Evolutionary conservation across 148 eudicot species (phyloP).

Genomic region (Silene conica): DNA sequence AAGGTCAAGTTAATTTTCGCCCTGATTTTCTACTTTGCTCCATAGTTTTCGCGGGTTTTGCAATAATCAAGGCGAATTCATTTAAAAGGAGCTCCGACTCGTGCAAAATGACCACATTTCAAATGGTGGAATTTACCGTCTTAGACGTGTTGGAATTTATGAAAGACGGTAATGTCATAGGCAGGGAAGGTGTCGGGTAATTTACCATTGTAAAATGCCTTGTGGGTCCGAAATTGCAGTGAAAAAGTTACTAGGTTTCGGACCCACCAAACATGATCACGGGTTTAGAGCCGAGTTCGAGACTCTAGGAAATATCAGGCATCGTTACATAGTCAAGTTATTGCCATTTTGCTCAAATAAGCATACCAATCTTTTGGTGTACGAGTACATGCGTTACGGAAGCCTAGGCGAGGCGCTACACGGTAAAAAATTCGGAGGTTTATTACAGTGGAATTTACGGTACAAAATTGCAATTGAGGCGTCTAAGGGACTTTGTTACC

Average conservation of each 20-base stretch:
- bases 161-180: slow-evolving; percentile 92
- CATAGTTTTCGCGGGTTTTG: slow-evolving; percentile 57
- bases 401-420: slow-evolving; percentile 92
- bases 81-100: slow-evolving; percentile 48
- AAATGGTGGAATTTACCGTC: slow-evolving; percentile 63
- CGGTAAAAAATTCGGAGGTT: slow-evolving; percentile 62
- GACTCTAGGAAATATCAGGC: slow-evolving; percentile 86
- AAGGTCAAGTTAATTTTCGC: slow-evolving; percentile 71
- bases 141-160: slow-evolving; percentile 70
- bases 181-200: slow-evolving; percentile 94
- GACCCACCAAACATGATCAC: slow-evolving; percentile 59
- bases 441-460: slow-evolving; percentile 75
- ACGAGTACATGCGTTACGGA: slow-evolving; percentile 95
- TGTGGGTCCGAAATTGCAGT: slow-evolving; percentile 87
- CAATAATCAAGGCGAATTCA: slow-evolving; percentile 67
- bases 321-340: slow-evolving; percentile 77
- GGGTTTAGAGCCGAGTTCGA: slow-evolving; percentile 83
- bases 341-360: slow-evolving; percentile 84
- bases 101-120: slow-evolving; percentile 86
- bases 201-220: slow-evolving; percentile 87
- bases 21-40: slow-evolving; percentile 63
- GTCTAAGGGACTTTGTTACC: slow-evolving; percentile 80
- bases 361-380: slow-evolving; percentile 66
- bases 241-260: slow-evolving; percentile 71
- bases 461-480: slow-evolving; percentile 83